Evolutionary conservation across 305 asterid species (phyloP).

Genomic region (Coffea humblotiana): DNA sequence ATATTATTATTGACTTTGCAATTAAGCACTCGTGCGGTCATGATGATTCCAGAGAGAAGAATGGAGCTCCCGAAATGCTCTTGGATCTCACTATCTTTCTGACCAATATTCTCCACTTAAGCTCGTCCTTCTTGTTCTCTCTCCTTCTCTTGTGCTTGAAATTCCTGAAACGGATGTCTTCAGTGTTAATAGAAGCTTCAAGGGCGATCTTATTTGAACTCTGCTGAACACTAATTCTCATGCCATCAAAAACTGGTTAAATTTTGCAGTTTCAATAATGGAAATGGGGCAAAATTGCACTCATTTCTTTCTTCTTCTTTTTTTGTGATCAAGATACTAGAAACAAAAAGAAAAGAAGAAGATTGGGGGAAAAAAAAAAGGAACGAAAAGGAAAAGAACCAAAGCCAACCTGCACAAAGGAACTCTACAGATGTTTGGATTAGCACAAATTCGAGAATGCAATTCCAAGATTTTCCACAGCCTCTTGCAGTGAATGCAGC

Average conservation of each 20-base stretch:
- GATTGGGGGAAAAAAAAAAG: no score
- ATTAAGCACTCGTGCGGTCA: slow-evolving; percentile 6
- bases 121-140: slow-evolving; percentile 69
- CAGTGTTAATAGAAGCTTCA: neutral
- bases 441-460: slow-evolving; percentile 79
- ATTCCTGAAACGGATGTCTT: slow-evolving; percentile 38
- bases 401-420: slow-evolving; percentile 74
- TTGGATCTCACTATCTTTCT: slow-evolving; percentile 83
- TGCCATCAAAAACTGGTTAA: neutral
- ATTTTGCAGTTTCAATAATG: neutral
- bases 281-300: neutral
- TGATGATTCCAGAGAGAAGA: slow-evolving; percentile 57
- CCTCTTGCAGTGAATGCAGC: slow-evolving; percentile 86
- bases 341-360: neutral
- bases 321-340: neutral
- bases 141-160: slow-evolving; percentile 61
- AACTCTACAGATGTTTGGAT: slow-evolving; percentile 60
- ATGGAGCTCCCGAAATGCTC: slow-evolving; percentile 80
- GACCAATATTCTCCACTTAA: slow-evolving; percentile 87
- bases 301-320: no score
- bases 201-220: neutral
- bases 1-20: neutral
- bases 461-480: slow-evolving; percentile 84
- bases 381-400: neutral
- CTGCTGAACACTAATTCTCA: neutral